Evolutionary conservation across 2,329 filamentous ascomycete species (phyloP), one percentile per base, ranked within the genome.

Genomic region (Bipolaris bicolor): DNA sequence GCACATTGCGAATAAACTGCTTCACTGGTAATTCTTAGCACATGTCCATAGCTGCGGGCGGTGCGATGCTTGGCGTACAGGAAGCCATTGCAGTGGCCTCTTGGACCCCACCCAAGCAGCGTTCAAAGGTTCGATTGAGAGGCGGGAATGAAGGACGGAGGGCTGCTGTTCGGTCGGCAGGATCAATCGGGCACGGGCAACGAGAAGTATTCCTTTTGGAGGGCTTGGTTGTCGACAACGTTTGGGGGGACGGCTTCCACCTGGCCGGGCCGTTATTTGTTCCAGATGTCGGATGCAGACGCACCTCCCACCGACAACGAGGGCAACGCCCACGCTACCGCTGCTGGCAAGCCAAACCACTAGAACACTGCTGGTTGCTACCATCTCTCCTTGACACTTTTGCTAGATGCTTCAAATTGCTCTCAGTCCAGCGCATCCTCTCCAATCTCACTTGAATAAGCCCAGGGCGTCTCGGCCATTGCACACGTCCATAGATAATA

Each of bases 1-100:
- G 92, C 76, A 99, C 95, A 81, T 97, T 98, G 77, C 95, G 93
- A 80, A 99, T 99, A 81, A 99, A 99, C 82, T 98, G 95, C 83
- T 99, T 99, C 78, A 99, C 95, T 98, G 75, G 29, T 48, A 61
- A 58, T 61, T 39, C 65, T 76, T 65, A 76, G 71, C 64, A 72
- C 57, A 63, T 62, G 61, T 52, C 48, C 52, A 56, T 44, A 57
- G 65, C 62, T 61, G 64, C 54, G 44, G 54, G 61, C 52, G 49
- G 41, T 55, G 50, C 47, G 58, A 59, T 64, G 68, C 62, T 69
- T 69, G 68, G 79, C 82, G 72, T 79, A 85, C 83, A 79, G 73
- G 83, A 85, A 77, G 81, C 81, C 83, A 86, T 86, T 63, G 70
- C 70, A 77, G 75, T 76, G 80, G 80, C 74, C 78, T 78, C 79